These are phyloP conservation scores for Fraxinus excelsior DNA, from an alignment of 257 asterid species.

Conservation along the genomic window DNA sequence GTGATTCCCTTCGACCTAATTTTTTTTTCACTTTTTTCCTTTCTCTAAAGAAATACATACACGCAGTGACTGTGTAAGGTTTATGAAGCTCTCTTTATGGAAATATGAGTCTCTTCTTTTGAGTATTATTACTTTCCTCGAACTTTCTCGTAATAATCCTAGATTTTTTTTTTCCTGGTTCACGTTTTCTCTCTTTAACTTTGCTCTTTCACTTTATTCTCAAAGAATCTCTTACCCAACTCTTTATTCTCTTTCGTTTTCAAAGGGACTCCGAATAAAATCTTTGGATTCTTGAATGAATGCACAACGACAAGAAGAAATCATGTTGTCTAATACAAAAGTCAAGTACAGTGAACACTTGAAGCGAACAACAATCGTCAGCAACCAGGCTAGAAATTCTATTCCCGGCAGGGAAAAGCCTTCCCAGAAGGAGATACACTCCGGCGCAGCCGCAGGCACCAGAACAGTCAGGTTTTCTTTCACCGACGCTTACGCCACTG, in stretches of 20 bases:
- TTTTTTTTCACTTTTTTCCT: background rate
- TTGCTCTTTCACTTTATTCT: slow-evolving; percentile 51
- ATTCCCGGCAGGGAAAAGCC: slow-evolving; percentile 21
- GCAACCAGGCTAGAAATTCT: slow-evolving; percentile 25
- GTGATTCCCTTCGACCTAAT: slow-evolving; percentile 15
- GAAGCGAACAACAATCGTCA: slow-evolving; percentile 33
- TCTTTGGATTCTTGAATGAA: slow-evolving; percentile 12
- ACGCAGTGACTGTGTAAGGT: background rate
- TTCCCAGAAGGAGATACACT: slow-evolving; percentile 16
- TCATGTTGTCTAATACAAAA: slow-evolving; percentile 29
- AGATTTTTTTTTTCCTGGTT: slow-evolving; percentile 24
- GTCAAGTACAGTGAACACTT: slow-evolving; percentile 64
- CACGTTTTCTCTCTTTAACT: slow-evolving; percentile 34
- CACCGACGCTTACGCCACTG: slow-evolving; percentile 86
- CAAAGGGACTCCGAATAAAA: slow-evolving; percentile 48
- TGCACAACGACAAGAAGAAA: slow-evolving; percentile 21
- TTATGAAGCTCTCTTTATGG: slow-evolving; percentile 6
- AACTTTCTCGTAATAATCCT: slow-evolving; percentile 23
- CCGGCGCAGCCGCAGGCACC: slow-evolving; percentile 13
- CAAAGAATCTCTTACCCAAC: slow-evolving; percentile 28
- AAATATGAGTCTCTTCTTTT: slow-evolving; percentile 24
- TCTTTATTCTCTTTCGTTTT: slow-evolving; percentile 28
- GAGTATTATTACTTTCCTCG: slow-evolving; percentile 19
- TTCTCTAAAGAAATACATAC: background rate
- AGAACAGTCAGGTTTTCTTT: slow-evolving; percentile 57